A percentile compares a stretch with the other conserved stretches of the same genome.
Conservation (phyloP, 2,329 filamentous ascomycete genomes). For the Fusarium incarnatum region DNA sequence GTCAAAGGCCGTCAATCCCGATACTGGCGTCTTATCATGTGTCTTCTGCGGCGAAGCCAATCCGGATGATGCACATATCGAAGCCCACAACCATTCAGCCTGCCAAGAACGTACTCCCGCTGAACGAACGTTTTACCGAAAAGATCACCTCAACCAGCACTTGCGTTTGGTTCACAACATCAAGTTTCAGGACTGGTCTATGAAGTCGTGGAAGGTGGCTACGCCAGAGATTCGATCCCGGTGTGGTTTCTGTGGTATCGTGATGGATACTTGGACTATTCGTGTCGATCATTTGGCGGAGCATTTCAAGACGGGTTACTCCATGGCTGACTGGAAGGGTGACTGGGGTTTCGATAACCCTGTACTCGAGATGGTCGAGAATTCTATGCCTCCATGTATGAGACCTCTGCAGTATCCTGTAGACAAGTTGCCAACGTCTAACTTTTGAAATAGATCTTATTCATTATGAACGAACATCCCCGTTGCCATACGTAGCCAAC, state of each 20-base stretch:
- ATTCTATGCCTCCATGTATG: slow-evolving; percentile 74
- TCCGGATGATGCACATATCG: slow-evolving; percentile 66
- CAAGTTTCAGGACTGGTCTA: slow-evolving; percentile 73
- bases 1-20: slow-evolving; percentile 65
- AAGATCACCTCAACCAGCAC: slow-evolving; percentile 75
- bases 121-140: slow-evolving; percentile 74
- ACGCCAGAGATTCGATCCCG: slow-evolving; percentile 71
- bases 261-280: slow-evolving; percentile 71
- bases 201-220: slow-evolving; percentile 70
- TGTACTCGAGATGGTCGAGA: slow-evolving; percentile 72
- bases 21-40: slow-evolving; percentile 68
- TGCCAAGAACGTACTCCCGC: slow-evolving; percentile 73
- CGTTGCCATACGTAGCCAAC: slow-evolving; percentile 65
- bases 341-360: slow-evolving; percentile 75
- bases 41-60: slow-evolving; percentile 70
- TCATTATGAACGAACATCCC: slow-evolving; percentile 70
- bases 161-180: slow-evolving; percentile 70
- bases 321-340: slow-evolving; percentile 77
- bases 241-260: slow-evolving; percentile 73
- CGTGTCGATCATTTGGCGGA: slow-evolving; percentile 74
- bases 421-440: slow-evolving; percentile 55
- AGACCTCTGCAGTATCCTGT: slow-evolving; percentile 53
- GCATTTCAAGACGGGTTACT: slow-evolving; percentile 74
- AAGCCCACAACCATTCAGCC: slow-evolving; percentile 69
- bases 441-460: slow-evolving; percentile 68